phyloP scores from a whole-genome alignment of 352 stramenopile species.

The Plasmopara viticola region DNA sequence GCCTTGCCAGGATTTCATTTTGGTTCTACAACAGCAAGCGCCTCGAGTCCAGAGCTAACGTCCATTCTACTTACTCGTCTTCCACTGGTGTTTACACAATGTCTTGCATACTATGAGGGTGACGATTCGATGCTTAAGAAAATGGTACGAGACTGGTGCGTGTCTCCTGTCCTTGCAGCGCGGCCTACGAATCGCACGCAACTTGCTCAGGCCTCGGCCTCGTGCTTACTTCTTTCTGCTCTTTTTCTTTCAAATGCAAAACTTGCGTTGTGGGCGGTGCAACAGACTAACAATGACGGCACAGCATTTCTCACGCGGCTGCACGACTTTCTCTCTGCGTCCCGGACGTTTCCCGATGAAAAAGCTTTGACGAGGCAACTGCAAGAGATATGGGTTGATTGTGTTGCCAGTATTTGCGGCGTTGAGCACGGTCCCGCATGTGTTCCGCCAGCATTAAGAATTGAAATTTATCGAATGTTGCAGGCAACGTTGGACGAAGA shows the following conservation, averaged over 20 bases:
- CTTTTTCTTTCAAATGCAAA: constrained; percentile 81
- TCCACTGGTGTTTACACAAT: constrained; percentile 82
- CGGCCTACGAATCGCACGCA: constrained; percentile 34
- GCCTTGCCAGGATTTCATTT: constrained; percentile 29
- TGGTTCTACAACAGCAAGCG: constrained; percentile 3
- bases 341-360: constrained; percentile 35
- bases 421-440: constrained; percentile 62
- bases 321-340: constrained; percentile 57
- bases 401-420: constrained; percentile 69
- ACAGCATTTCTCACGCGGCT: constrained; percentile 44
- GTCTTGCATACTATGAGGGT: constrained; percentile 60
- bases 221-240: constrained; percentile 64
- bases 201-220: constrained; percentile 51
- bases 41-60: constrained; percentile 22
- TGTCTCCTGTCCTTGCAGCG: constrained; percentile 49
- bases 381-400: constrained; percentile 79
- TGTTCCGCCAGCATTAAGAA: constrained; percentile 53
- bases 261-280: constrained; percentile 65
- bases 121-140: constrained; percentile 62
- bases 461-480: constrained; percentile 77
- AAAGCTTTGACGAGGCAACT: constrained; percentile 45
- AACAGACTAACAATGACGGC: constrained; percentile 58
- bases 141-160: constrained; percentile 62
- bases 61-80: constrained; percentile 58
- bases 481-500: constrained; percentile 59